phyloP scores from a whole-genome alignment of 2,329 filamentous ascomycete species.

The Drechslerella coelobrocha region DNA sequence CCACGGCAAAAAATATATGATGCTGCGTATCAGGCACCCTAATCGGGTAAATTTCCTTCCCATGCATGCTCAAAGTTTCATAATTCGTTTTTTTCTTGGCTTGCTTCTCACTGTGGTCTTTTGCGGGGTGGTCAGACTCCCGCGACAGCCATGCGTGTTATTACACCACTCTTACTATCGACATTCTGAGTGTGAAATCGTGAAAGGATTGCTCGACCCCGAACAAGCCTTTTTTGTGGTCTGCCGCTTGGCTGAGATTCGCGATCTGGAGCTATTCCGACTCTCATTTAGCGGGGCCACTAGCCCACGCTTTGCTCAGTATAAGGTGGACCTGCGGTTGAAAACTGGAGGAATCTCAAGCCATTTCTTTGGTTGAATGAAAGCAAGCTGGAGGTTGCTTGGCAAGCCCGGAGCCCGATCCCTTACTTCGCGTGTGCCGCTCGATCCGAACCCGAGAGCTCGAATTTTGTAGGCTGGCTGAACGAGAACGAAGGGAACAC shows the following conservation, averaged over 20 bases:
- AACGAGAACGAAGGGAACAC: too few species aligned
- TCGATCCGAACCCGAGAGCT: conserved; percentile 30
- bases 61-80: conserved; percentile 12
- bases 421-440: conserved; percentile 23
- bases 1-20: conserved; percentile 27
- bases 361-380: too few species aligned
- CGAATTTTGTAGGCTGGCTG: too few species aligned
- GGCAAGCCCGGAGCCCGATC: conserved; percentile 5
- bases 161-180: conserved; percentile 20
- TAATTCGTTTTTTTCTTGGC: conserved; percentile 1
- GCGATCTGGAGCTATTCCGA: conserved; percentile 20
- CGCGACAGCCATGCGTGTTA: conserved; percentile 6
- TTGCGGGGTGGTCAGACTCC: conserved; percentile 25
- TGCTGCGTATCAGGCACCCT: conserved; percentile 29
- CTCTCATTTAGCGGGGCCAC: too few species aligned
- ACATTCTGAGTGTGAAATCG: neutral
- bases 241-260: conserved; percentile 28
- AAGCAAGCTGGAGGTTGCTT: neutral
- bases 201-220: neutral
- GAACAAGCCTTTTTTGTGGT: conserved; percentile 26
- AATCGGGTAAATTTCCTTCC: conserved; percentile 28
- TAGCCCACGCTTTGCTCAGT: too few species aligned
- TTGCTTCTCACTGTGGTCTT: neutral
- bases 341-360: too few species aligned
- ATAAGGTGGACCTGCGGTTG: too few species aligned